A percentile compares a stretch with the other conserved stretches of the same genome.
These are phyloP conservation scores for Xylaria hypoxylon DNA, from an alignment of 2,329 filamentous ascomycete species.

Conservation along the genomic window DNA sequence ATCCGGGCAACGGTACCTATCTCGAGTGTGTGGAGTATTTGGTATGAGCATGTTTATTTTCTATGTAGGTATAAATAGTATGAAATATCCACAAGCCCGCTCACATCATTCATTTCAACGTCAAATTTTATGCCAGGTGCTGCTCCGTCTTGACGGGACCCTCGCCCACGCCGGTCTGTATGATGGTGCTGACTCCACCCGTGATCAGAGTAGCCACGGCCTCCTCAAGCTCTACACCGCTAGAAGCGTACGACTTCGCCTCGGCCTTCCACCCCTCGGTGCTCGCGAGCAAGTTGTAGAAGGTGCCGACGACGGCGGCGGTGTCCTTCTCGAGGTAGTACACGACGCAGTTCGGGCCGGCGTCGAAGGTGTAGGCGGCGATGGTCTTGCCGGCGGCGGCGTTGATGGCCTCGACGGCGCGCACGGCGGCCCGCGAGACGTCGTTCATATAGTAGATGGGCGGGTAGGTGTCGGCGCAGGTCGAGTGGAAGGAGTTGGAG, in stretches of 20 bases:
- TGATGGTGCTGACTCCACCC: constrained; percentile 87
- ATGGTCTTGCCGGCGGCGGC: constrained; percentile 79
- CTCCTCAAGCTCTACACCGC: constrained; percentile 71
- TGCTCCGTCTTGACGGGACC: constrained; percentile 85
- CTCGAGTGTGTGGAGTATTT: not conserved
- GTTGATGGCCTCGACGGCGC: constrained; percentile 91
- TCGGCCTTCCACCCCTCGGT: constrained; percentile 79
- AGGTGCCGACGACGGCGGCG: constrained; percentile 77
- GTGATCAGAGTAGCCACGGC: constrained; percentile 74
- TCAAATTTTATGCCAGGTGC: constrained; percentile 70
- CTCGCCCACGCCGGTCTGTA: constrained; percentile 90
- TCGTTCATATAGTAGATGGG: constrained; percentile 99
- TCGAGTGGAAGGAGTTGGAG: constrained; percentile 96
- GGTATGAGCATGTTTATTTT: constrained; percentile 16
- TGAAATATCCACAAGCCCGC: constrained; percentile 29
- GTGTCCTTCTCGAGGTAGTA: constrained; percentile 90
- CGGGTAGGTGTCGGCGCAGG: constrained; percentile 92
- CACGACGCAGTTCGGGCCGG: constrained; percentile 94
- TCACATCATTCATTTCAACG: constrained; percentile 20
- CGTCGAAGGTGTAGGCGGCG: constrained; percentile 97
- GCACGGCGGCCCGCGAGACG: constrained; percentile 85
- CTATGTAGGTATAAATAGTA: constrained; percentile 31
- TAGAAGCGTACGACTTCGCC: constrained; percentile 60
- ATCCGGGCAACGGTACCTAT: too few relatives aligned
- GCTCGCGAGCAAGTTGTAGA: constrained; percentile 73